phyloP scores from a whole-genome alignment of 768 basidiomycete species.

The Termitomyces sp. region DNA sequence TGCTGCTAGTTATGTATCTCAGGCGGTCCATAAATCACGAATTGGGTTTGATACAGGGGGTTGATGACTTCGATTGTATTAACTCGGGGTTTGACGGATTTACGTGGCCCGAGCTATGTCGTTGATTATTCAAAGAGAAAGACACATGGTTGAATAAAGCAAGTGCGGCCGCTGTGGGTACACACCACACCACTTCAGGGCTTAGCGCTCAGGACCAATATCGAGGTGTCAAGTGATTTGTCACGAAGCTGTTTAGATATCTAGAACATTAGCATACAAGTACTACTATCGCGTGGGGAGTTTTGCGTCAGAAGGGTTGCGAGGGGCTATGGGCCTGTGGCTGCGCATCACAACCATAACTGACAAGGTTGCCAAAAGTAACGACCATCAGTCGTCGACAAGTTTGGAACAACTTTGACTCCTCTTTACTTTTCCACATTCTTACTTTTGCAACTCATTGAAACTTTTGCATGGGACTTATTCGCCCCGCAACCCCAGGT shows the following conservation, averaged over 20 bases:
- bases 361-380: not conserved
- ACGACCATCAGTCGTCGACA: not conserved
- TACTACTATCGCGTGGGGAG: not conserved
- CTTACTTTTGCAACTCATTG: not conserved
- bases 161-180: not conserved
- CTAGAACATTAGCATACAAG: too few relatives aligned
- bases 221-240: not conserved
- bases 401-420: too few relatives aligned
- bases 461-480: constrained; percentile 40
- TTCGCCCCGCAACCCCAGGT: constrained; percentile 88
- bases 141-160: not conserved
- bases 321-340: not conserved
- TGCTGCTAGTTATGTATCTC: not conserved
- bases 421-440: not conserved
- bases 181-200: not conserved
- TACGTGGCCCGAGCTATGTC: not conserved
- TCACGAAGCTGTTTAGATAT: not conserved
- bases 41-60: not conserved
- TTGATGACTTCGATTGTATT: not conserved
- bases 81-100: not conserved
- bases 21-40: not conserved
- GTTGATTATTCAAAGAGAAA: not conserved
- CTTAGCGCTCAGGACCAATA: too few relatives aligned
- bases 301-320: not conserved
- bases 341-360: not conserved